Conservation (phyloP, 2,329 filamentous ascomycete species). For the Neoscytalidium dimidiatum region DNA sequence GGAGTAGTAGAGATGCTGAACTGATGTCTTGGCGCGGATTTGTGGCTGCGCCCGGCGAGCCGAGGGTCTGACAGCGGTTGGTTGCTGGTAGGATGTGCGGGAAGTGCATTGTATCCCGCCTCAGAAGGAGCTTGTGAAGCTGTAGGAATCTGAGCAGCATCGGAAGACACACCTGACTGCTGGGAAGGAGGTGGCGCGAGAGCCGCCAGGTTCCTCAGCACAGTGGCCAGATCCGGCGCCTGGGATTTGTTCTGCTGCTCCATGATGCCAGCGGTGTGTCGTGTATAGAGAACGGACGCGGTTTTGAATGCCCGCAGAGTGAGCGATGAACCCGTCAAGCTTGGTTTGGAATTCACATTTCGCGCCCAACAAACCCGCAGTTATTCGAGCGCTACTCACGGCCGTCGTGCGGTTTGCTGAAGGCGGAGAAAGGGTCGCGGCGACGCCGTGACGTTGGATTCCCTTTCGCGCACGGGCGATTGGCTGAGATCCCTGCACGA, state of each 20-base stretch:
- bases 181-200: slow-evolving; percentile 21
- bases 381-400: neutral
- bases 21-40: neutral
- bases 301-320: neutral
- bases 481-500: slow-evolving; percentile 12
- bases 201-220: slow-evolving; percentile 37
- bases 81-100: neutral
- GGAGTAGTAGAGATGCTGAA: neutral
- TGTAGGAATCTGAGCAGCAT: neutral
- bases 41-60: neutral
- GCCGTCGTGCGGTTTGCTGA: neutral
- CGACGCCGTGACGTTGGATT: neutral
- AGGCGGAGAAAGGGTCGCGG: neutral
- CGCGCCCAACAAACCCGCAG: neutral
- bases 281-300: slow-evolving; percentile 1
- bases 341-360: slow-evolving; percentile 15
- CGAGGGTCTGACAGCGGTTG: neutral
- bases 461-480: neutral
- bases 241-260: slow-evolving; percentile 26
- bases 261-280: slow-evolving; percentile 28
- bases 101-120: neutral
- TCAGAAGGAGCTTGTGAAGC: neutral
- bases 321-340: neutral
- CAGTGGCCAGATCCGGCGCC: slow-evolving; percentile 35
- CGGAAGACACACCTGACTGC: neutral